These are phyloP conservation scores for Microbotryum scabiosae DNA, from an alignment of 1,284 basidiomycete species.

Conservation along the genomic window DNA sequence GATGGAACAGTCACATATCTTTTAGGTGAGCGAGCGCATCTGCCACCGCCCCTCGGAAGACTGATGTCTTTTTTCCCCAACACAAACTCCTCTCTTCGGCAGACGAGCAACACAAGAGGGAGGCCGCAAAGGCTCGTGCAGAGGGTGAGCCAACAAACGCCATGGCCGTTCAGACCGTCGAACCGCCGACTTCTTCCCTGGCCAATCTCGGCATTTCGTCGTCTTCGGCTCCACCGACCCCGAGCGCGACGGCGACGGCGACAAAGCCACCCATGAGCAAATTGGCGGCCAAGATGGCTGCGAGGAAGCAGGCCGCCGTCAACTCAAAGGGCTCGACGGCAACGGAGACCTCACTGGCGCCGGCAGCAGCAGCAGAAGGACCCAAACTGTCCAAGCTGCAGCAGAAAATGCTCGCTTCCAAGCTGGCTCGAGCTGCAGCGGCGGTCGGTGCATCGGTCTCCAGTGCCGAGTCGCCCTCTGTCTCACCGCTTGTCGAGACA, in stretches of 20 bases:
- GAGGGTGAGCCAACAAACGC: constrained; percentile 59
- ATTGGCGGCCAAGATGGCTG: constrained; percentile 25
- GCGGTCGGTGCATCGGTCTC: too few relatives aligned
- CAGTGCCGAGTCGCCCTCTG: too few relatives aligned
- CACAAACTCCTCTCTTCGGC: not conserved
- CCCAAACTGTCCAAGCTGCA: constrained; percentile 49
- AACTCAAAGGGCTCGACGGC: constrained; percentile 42
- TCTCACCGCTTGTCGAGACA: too few relatives aligned
- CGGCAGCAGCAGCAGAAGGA: constrained; percentile 36
- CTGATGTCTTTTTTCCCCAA: constrained; percentile 30
- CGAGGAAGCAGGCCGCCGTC: not conserved
- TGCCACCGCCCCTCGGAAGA: not conserved
- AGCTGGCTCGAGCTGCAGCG: not conserved
- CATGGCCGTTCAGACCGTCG: not conserved
- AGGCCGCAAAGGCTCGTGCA: constrained; percentile 46
- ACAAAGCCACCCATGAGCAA: constrained; percentile 10
- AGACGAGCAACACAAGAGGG: constrained; percentile 32
- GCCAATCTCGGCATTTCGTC: not conserved
- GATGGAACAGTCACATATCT: constrained; percentile 67
- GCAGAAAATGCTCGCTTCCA: constrained; percentile 42
- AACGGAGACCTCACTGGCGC: constrained; percentile 50
- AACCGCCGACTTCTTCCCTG: constrained; percentile 6
- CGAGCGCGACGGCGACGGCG: not conserved
- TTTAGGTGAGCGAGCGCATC: constrained; percentile 37
- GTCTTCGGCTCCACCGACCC: constrained; percentile 36